Evolutionary conservation across 2,329 filamentous ascomycete genomes (phyloP), one percentile per base, ranked within the genome.

Genomic region (Calonectria montana): DNA sequence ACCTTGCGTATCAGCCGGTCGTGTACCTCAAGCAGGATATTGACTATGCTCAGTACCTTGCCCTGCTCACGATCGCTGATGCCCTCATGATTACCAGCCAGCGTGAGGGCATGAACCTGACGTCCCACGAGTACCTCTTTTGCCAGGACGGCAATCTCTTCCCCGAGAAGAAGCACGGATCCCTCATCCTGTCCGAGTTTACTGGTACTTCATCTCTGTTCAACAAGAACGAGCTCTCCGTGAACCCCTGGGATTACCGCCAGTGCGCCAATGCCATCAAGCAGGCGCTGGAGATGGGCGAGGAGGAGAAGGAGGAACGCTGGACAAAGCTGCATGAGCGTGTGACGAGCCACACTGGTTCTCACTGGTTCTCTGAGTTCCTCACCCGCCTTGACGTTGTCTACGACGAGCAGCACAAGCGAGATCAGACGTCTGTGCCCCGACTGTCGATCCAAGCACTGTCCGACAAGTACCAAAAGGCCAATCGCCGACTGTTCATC

Each of bases 11-110:
- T 79, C 95, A 97, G 80, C 96, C 96, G 1, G 90, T 98, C 13
- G 94, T 98, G 7, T 98, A 98, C 83, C 87, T 98, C 65, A 96
- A 97, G 83, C 96, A 98, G 82, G 96, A 98, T 78, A 97, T 98
- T 71, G 93, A 94, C 70, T 98, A 97, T 80, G 88, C 94, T 0
- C 96, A 98, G 81, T 98, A 98, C 79, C 89, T 98, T n/a, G 96
- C 96, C 2, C 87, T 98, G 9, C 88, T 98, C 57, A 95, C 94
- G 3, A 93, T 97, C 65, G 97, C 96, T 2, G 96, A 98, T 84
- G 94, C 93, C 3, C 87, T 98, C 62, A 97, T 98, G 91, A 97
- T 98, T 79, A 97, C 96, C 2, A 97, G 95, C 81, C 91, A 98
- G 78, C 94, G 97, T 65, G 96, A 98, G 82, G 96, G 96, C 74